These are phyloP conservation scores for Sedum album DNA, from an alignment of 164 flowering plant genomes.

Conservation along the genomic window DNA sequence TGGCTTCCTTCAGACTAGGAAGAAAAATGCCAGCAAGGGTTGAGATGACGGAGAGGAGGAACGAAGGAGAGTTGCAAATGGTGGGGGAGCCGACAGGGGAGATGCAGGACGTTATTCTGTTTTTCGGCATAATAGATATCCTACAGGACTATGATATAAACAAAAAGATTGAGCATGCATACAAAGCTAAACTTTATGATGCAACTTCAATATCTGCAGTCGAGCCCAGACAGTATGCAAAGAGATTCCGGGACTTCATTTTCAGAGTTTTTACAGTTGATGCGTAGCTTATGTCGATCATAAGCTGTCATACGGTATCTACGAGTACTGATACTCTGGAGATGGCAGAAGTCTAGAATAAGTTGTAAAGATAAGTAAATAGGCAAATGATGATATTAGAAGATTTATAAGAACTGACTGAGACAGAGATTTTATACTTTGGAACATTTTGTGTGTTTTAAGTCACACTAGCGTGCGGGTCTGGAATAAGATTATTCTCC, in stretches of 20 bases:
- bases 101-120: slow-evolving; percentile 24
- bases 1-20: slow-evolving; percentile 6
- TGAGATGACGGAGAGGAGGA: slow-evolving; percentile 1
- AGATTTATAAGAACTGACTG: no score
- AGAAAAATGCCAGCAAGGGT: slow-evolving; percentile 10
- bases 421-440: no score
- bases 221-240: slow-evolving; percentile 40
- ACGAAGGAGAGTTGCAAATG: slow-evolving; percentile 13
- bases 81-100: slow-evolving; percentile 37
- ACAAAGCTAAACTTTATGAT: slow-evolving; percentile 35
- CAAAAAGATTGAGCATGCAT: slow-evolving; percentile 48
- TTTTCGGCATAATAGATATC: slow-evolving; percentile 39
- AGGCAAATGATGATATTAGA: no score
- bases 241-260: no score
- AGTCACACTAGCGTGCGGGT: no score
- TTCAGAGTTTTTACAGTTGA: slow-evolving; percentile 33
- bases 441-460: no score
- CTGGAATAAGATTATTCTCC: no score
- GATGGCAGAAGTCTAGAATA: no score
- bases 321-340: no score
- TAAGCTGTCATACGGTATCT: no score
- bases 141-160: slow-evolving; percentile 41
- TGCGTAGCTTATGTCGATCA: slow-evolving; percentile 8
- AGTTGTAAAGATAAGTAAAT: no score
- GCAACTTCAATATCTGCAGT: slow-evolving; percentile 41